Evolutionary conservation across 805 yeast species (phyloP).

Genomic region (Yamadazyma kitorensis): DNA sequence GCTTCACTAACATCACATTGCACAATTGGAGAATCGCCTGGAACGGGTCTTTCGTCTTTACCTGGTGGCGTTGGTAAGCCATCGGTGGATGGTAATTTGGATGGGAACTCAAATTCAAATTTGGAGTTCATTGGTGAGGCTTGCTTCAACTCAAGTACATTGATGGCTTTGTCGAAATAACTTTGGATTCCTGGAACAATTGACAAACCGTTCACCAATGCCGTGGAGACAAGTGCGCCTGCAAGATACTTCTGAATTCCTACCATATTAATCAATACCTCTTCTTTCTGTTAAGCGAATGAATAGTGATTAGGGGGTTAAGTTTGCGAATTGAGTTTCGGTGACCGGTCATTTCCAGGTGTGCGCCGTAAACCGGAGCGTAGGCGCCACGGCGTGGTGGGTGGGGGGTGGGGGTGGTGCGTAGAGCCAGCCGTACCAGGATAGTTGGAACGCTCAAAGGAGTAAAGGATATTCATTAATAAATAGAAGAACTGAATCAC

Average conservation of each 20-base stretch:
- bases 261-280: too few relatives aligned
- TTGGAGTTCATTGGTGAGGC: background rate
- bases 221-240: too few relatives aligned
- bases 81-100: background rate
- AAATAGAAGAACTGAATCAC: background rate
- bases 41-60: constrained; percentile 62
- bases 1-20: constrained; percentile 65
- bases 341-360: too few relatives aligned
- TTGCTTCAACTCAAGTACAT: constrained; percentile 9
- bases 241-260: too few relatives aligned
- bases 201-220: constrained; percentile 19
- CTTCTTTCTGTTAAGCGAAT: too few relatives aligned
- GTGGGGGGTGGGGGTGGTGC: background rate
- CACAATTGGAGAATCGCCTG: constrained; percentile 85
- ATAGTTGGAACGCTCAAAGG: background rate
- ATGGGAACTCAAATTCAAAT: background rate
- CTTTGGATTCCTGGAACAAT: constrained; percentile 18
- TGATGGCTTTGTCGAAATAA: constrained; percentile 12
- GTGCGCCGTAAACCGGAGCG: too few relatives aligned
- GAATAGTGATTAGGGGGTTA: too few relatives aligned
- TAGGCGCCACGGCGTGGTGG: background rate
- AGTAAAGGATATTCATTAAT: background rate
- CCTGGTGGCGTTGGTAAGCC: constrained; percentile 26
- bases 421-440: background rate
- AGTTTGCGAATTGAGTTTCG: too few relatives aligned